A percentile compares a stretch with the other conserved stretches of the same genome.
Evolutionary conservation across 768 basidiomycete genomes (phyloP).

Genomic region (Pleurotus platypus): DNA sequence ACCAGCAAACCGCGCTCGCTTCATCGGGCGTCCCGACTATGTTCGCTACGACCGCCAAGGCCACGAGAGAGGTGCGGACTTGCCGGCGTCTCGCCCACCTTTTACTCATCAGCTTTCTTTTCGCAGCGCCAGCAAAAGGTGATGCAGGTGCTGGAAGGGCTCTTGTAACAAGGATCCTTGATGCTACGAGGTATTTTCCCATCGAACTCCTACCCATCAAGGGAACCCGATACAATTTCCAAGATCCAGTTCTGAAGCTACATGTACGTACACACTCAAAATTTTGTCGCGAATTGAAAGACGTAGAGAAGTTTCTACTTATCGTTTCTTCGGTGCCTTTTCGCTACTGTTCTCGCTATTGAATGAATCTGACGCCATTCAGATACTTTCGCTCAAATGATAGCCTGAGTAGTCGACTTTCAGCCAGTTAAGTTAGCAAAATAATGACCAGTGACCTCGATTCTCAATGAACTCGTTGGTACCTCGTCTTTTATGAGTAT

Average conservation of each 20-base stretch:
- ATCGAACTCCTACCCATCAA: background rate
- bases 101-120: background rate
- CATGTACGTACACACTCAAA: no score
- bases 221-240: background rate
- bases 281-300: no score
- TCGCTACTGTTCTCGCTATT: background rate
- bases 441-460: no score
- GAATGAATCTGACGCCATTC: no score
- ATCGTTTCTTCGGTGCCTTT: background rate
- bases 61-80: slow-evolving; percentile 54
- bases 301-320: background rate
- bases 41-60: slow-evolving; percentile 47
- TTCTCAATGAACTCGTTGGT: no score
- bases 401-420: no score
- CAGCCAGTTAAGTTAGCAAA: no score
- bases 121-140: slow-evolving; percentile 65
- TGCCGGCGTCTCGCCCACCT: background rate
- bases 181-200: background rate
- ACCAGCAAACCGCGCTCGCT: slow-evolving; percentile 66
- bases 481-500: no score
- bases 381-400: no score
- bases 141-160: slow-evolving; percentile 63
- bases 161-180: slow-evolving; percentile 16
- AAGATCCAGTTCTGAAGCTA: no score
- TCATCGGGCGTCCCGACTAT: slow-evolving; percentile 66